These are phyloP conservation scores for Pythium apleroticum DNA, from an alignment of 352 stramenopile genomes.

Conservation along the genomic window DNA sequence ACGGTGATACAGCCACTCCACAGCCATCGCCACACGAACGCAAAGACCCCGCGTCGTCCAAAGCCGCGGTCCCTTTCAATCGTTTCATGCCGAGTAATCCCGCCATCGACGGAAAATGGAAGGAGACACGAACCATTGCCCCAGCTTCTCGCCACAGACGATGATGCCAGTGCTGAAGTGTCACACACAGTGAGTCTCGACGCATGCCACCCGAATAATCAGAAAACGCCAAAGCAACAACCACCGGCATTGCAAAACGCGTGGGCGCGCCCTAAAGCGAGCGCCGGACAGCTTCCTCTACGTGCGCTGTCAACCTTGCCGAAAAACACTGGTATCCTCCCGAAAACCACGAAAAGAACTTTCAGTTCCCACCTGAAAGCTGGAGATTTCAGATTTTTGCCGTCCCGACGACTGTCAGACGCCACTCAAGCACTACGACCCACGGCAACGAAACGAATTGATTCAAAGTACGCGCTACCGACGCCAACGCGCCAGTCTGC, in stretches of 20 bases:
- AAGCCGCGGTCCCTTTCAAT: not conserved
- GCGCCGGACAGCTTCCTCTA: not conserved
- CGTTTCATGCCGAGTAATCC: not conserved
- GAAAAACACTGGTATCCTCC: not conserved
- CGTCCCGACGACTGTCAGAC: not conserved
- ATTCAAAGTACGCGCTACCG: not conserved
- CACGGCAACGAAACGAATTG: not conserved
- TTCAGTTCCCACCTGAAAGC: not conserved
- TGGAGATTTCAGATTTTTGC: not conserved
- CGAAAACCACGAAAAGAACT: not conserved
- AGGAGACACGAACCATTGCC: not conserved
- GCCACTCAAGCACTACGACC: not conserved
- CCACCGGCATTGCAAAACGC: not conserved
- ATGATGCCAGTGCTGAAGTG: too few relatives aligned
- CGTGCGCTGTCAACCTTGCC: not conserved
- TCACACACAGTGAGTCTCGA: too few relatives aligned
- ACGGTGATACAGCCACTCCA: not conserved
- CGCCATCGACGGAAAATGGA: not conserved
- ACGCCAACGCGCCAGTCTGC: not conserved
- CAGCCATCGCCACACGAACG: not conserved
- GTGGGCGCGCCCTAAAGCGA: not conserved
- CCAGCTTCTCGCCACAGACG: not conserved
- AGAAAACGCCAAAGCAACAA: not conserved
- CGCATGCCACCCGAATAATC: too few relatives aligned
- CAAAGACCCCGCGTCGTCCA: not conserved